Percentiles rank a stretch among this genome's conserved stretches.
Evolutionary conservation across 192 early-diverging fungal genomes (phyloP).

Genomic region (Kickxella alabastrina): DNA sequence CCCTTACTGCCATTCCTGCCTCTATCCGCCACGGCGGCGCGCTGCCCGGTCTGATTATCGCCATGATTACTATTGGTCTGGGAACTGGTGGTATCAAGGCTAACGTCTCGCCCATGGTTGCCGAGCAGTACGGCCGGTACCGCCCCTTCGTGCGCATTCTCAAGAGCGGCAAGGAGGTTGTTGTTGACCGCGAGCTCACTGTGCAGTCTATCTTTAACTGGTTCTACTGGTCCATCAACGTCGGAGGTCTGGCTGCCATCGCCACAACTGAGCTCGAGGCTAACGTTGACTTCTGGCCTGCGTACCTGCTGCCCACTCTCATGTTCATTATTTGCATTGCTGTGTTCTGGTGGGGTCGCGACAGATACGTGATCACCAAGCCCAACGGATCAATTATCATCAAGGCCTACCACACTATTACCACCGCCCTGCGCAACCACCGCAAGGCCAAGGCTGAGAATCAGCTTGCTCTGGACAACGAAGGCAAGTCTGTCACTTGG

Average conservation of each 20-base stretch:
- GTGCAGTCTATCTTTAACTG: slow-evolving; percentile 77
- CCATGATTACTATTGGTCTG: slow-evolving; percentile 70
- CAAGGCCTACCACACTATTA: slow-evolving; percentile 43
- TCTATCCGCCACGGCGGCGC: slow-evolving; percentile 58
- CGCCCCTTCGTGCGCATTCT: slow-evolving; percentile 59
- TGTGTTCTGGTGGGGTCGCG: slow-evolving; percentile 55
- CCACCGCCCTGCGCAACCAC: slow-evolving; percentile 24
- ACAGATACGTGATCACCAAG: slow-evolving; percentile 52
- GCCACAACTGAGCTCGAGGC: slow-evolving; percentile 58
- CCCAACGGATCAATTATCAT: slow-evolving; percentile 57
- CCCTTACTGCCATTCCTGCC: slow-evolving; percentile 56
- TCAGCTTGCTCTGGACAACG: slow-evolving; percentile 23
- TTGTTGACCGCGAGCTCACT: slow-evolving; percentile 66
- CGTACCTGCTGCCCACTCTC: slow-evolving; percentile 57
- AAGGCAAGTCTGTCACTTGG: slow-evolving; percentile 35
- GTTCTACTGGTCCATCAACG: slow-evolving; percentile 76
- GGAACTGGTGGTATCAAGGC: slow-evolving; percentile 79
- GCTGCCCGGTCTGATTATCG: slow-evolving; percentile 63
- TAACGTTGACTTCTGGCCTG: slow-evolving; percentile 56
- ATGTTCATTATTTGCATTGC: slow-evolving; percentile 55
- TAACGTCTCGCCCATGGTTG: slow-evolving; percentile 74
- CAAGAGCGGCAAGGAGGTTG: slow-evolving; percentile 56
- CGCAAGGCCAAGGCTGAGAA: slow-evolving; percentile 31
- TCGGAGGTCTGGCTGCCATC: slow-evolving; percentile 58
- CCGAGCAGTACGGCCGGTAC: slow-evolving; percentile 62